Percentiles rank a stretch among this genome's conserved stretches.
Conservation (phyloP, 805 yeast species). For the Hanseniaspora hatyaiensis region DNA sequence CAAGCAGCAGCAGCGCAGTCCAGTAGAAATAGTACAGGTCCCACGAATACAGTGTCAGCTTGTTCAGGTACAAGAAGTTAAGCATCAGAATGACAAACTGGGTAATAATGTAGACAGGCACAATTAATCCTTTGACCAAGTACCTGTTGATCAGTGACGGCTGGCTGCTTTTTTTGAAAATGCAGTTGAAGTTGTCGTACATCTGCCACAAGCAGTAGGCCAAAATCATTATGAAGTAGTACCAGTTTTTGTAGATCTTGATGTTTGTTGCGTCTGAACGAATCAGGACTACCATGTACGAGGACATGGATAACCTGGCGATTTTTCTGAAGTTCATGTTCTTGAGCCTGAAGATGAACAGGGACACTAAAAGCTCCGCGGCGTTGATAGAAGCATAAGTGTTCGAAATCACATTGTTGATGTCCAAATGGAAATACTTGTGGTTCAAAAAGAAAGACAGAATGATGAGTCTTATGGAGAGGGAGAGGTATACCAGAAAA, state of each 20-base stretch:
- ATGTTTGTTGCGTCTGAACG: neutral
- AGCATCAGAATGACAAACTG: conserved; percentile 1
- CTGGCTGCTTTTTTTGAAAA: neutral
- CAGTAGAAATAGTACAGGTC: neutral
- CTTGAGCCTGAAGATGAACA: neutral
- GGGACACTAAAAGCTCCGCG: conserved; percentile 1
- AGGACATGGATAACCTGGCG: neutral
- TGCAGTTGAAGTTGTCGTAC: conserved; percentile 11
- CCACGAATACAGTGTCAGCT: neutral
- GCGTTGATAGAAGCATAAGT: neutral
- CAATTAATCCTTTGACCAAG: neutral
- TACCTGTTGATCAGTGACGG: neutral
- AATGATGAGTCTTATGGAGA: conserved; percentile 6
- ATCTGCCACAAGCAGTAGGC: conserved; percentile 11
- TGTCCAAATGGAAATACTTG: conserved; percentile 12
- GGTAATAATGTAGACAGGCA: conserved; percentile 1
- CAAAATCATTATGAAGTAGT: conserved; percentile 9
- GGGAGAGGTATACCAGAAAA: conserved; percentile 2
- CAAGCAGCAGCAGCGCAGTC: neutral
- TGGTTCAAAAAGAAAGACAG: conserved; percentile 7
- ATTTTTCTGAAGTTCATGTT: neutral
- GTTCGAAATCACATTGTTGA: neutral
- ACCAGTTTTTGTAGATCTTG: conserved; percentile 12
- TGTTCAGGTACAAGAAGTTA: neutral
- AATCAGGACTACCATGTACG: conserved; percentile 3